phyloP scores from a whole-genome alignment of 2,329 filamentous ascomycete species.

The Didymellaceae sp. region DNA sequence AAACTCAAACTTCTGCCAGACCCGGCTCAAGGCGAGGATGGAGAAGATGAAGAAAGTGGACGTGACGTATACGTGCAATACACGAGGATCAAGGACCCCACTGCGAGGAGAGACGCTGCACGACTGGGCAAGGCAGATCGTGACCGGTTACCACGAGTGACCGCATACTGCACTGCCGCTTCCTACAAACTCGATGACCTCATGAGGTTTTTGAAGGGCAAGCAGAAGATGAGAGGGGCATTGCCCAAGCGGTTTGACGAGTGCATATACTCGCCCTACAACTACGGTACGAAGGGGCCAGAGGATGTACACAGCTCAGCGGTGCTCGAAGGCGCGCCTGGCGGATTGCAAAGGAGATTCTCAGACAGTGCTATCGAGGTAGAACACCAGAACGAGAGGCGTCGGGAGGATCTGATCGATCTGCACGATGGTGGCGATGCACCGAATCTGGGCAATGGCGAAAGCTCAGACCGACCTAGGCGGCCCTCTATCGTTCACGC shows the following conservation, averaged over 20 bases:
- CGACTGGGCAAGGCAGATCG: slow-evolving; percentile 92
- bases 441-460: slow-evolving; percentile 33
- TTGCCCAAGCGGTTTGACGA: slow-evolving; percentile 95
- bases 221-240: slow-evolving; percentile 76
- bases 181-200: slow-evolving; percentile 89
- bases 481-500: slow-evolving; percentile 38
- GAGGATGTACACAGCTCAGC: slow-evolving; percentile 45
- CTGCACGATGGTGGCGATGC: slow-evolving; percentile 55
- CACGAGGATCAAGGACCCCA: slow-evolving; percentile 96
- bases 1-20: slow-evolving; percentile 97
- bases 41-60: slow-evolving; percentile 83
- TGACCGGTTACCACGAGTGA: slow-evolving; percentile 84
- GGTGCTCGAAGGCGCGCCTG: slow-evolving; percentile 35
- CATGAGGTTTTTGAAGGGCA: slow-evolving; percentile 88
- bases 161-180: slow-evolving; percentile 94
- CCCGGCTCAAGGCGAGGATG: slow-evolving; percentile 80
- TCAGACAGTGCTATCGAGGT: slow-evolving; percentile 75
- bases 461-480: slow-evolving; percentile 29
- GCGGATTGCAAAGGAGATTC: slow-evolving; percentile 67
- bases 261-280: slow-evolving; percentile 95
- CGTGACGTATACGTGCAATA: slow-evolving; percentile 98
- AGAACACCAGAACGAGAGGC: slow-evolving; percentile 62
- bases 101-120: slow-evolving; percentile 88
- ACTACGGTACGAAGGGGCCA: slow-evolving; percentile 65
- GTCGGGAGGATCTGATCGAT: slow-evolving; percentile 69